phyloP scores from a whole-genome alignment of 148 eudicot species.

The Nepenthes gracilis region DNA sequence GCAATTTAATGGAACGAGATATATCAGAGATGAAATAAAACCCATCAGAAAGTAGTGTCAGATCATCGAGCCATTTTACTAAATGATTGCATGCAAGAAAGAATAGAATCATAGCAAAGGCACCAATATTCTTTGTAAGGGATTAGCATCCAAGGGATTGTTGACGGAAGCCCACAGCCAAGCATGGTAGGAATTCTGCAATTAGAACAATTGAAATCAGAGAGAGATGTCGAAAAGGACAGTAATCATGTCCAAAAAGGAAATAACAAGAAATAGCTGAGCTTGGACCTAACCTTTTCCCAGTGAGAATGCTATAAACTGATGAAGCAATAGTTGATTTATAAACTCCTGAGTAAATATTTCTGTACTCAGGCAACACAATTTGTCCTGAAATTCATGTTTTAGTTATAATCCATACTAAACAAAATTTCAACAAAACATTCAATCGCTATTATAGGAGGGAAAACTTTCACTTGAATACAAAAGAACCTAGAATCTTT shows the following conservation, averaged over 20 bases:
- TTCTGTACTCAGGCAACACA: slow-evolving; percentile 47
- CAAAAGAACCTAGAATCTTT: not conserved
- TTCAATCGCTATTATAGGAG: not conserved
- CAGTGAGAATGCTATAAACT: slow-evolving; percentile 64
- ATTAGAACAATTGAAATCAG: not conserved
- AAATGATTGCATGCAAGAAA: slow-evolving; percentile 28
- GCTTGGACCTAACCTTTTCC: slow-evolving; percentile 52
- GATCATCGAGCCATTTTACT: not conserved
- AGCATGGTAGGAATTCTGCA: slow-evolving; percentile 39
- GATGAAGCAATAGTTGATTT: slow-evolving; percentile 38
- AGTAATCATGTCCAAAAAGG: not conserved
- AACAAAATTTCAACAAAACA: not conserved
- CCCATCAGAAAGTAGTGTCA: not conserved
- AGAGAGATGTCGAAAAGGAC: not conserved
- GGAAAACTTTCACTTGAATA: not conserved
- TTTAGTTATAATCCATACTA: not conserved
- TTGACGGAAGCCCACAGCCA: slow-evolving; percentile 32
- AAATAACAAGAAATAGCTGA: not conserved
- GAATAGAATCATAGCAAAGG: slow-evolving; percentile 60
- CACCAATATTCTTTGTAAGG: slow-evolving; percentile 73
- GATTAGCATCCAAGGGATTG: slow-evolving; percentile 63
- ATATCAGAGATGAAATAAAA: too few species aligned
- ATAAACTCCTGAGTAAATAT: slow-evolving; percentile 27
- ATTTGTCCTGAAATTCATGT: slow-evolving; percentile 50
- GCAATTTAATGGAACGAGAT: too few species aligned